Base-by-base conservation (phyloP, 306 rosid genomes). In the Castanopsis chinensis region DNA sequence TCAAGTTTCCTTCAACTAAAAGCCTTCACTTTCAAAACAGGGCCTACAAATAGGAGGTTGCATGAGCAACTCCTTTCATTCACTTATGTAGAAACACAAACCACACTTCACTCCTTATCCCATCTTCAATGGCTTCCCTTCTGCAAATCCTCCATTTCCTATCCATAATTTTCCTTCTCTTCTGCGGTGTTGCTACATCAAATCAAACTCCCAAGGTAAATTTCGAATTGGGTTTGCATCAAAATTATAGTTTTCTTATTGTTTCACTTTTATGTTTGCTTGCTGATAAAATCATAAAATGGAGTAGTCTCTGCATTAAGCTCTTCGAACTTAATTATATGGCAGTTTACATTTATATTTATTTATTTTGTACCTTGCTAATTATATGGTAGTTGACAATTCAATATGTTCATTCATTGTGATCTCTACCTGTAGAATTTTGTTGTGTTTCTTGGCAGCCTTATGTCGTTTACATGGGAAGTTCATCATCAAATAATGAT, bases 391-490 rank as follows among this genome's bases (percentile, higher is more conserved):
- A 49, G 4, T 12, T 49, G 53, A 10, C 53, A 49, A 49, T 12
- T 49, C 53, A 49, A 63, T 27, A 63, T 6, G 30, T 63, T 5
- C 41, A 63, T 32, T 18, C 8, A 17, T 32, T 20, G 6, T 33
- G 51, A 6, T 35, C 21, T 67, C 17, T 67, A 35, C 17, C 54
- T 57, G n/a, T 81, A 68, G 52, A 71, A 15, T 12, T 58, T 80
- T 27, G 0, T 72, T 49, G 6, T 61, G 8, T 56, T 37, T 4
- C 53, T 80, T n/a, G 64, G 83, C 91, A 94, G 97, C 97, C 81
- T 78, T 92, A 91, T 83, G 90, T 95, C 37, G 91, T 95, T 80
- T 95, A 92, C 67, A 89, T 95, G 99, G 97, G 99, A 86, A 86
- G 84, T 76, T 83, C 97, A 65, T 23, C 85, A 78, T 84, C 89